Base-by-base conservation (phyloP, 257 asterid species). In the Penstemon newberryi region DNA sequence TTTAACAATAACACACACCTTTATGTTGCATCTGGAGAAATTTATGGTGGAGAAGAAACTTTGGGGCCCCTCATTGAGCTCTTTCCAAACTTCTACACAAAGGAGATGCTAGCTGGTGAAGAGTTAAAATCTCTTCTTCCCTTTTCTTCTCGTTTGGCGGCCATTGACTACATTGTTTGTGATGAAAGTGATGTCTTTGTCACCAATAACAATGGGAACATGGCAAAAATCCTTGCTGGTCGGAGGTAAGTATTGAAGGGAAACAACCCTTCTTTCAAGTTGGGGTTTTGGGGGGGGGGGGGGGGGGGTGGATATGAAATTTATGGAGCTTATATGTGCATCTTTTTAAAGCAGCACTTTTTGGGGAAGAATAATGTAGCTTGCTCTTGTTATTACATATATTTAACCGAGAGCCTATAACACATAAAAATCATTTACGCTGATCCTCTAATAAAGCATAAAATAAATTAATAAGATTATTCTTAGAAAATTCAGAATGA, bases 161-260 rank as follows among this genome's bases (percentile, higher is more conserved):
- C 99, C 51, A 71, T 89, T 39, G 98, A 94, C 78, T 91, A 91
- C 86, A 83, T 86, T 56, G 99, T 91, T 43, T 89, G 95, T 59
- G 97, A 94, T 65, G 97, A 91, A 80, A 91, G 99, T 76, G 97
- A 94, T 77, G 99, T 94, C 70, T 94, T 94, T 72, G 90, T 87
- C 75, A 89, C 99, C 47, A 94, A 94, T 82, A 94, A 94, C 80
- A 94, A 94, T 0, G 99, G 99, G 67, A 94, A 94, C 80, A 94
- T 94, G 99, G 99, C 97, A 73, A 94, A 94, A 83, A 87, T 94
- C 86, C 89, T 94, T 61, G 96, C 99, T 70, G 98, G 99, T 70
- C 85, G 96, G 67, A 89, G 99, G 99, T 94, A 74, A 60, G 68
- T 44, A 70, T 50, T 15, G 37, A 65, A 60, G 25, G 25, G 25